phyloP scores from a whole-genome alignment of 345 rosid species.

The Gossypium turneri region DNA sequence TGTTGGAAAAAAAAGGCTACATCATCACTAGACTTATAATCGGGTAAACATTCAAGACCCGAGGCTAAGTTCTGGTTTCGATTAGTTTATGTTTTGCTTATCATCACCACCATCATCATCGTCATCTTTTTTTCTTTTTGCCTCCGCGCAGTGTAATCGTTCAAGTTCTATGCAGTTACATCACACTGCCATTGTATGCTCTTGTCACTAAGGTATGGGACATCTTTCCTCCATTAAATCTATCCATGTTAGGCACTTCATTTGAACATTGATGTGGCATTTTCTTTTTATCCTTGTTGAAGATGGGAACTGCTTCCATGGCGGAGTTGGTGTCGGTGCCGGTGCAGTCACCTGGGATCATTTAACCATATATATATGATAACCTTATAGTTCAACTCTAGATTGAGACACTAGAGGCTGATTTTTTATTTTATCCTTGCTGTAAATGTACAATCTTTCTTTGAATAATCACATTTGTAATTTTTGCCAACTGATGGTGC shows the following conservation, averaged over 20 bases:
- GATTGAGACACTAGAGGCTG: neutral
- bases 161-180: slow-evolving; percentile 90
- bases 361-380: neutral
- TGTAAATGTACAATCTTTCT: neutral
- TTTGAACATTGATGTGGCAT: neutral
- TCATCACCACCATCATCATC: neutral
- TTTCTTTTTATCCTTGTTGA: neutral
- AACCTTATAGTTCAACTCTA: neutral
- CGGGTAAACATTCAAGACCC: slow-evolving; percentile 42
- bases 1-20: slow-evolving; percentile 59
- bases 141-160: slow-evolving; percentile 57
- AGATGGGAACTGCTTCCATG: slow-evolving; percentile 70
- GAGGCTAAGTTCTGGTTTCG: neutral
- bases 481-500: neutral
- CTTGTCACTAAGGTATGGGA: slow-evolving; percentile 59
- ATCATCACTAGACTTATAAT: slow-evolving; percentile 67
- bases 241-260: neutral
- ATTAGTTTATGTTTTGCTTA: neutral
- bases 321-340: neutral
- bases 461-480: neutral
- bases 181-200: slow-evolving; percentile 78
- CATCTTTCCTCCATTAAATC: neutral
- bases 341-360: slow-evolving; percentile 20
- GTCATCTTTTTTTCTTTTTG: neutral
- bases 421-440: neutral